Evolutionary conservation across 2,329 filamentous ascomycete genomes (phyloP), one percentile per base, ranked within the genome.

Genomic region (Tetracladium maxilliforme): DNA sequence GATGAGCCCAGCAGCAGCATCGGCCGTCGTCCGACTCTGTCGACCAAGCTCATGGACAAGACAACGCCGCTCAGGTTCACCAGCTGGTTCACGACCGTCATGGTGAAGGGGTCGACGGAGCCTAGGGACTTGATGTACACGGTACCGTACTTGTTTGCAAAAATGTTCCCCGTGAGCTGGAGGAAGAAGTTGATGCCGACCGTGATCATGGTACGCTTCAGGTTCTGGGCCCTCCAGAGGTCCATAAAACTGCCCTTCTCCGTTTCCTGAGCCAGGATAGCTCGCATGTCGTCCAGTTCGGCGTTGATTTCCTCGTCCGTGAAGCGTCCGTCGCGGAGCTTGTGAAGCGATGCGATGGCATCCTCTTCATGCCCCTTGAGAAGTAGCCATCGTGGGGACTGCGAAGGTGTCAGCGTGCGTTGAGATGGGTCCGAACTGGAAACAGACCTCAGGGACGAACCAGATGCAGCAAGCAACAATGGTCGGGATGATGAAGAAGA

Each of bases 351-450:
- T 2, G 16, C n/a, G 9, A 39, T 20, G 4, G 47, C 45, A 9
- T 49, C 47, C 7, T 48, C 42, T 2, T 33, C 20, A 8, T 41
- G 36, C 13, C 34, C 38, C 16, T 36, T 28, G 8, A 33, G 32
- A 2, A 46, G 30, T 3, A 49, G 40, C 47, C 47, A 49, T 3
- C 38, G 34, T 6, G 43, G 30, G 11, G 30, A 36, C 37, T 46
- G 19, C n/a, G n/a, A n/a, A n/a, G n/a, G n/a, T n/a, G n/a, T n/a
- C n/a, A n/a, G n/a, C n/a, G n/a, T n/a, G n/a, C n/a, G n/a, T n/a
- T n/a, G n/a, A n/a, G n/a, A n/a, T n/a, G n/a, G n/a, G n/a, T n/a
- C n/a, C n/a, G n/a, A n/a, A n/a, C n/a, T n/a, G n/a, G n/a, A n/a
- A n/a, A n/a, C n/a, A n/a, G n/a, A n/a, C n/a, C n/a, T 49, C 38